Conservation (phyloP, 108 stramenopile genomes). For the Halocafeteria seosinensis region DNA sequence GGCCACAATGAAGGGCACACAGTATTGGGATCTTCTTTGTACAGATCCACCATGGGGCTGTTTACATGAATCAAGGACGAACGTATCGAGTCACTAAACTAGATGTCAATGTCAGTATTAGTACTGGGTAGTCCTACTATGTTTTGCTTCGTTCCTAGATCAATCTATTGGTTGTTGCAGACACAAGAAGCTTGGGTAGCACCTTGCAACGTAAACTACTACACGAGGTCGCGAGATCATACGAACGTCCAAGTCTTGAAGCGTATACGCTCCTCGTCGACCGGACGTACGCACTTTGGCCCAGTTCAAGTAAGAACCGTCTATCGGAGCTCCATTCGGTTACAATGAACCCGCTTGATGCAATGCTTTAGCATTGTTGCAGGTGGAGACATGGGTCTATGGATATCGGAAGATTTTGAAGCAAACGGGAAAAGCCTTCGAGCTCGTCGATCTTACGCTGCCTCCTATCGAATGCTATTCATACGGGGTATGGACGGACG, state of each 20-base stretch:
- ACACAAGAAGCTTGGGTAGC: conserved; percentile 14
- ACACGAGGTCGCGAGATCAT: conserved; percentile 26
- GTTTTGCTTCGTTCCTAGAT: no score
- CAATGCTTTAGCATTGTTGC: no score
- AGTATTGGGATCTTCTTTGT: no score
- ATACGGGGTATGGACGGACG: conserved; percentile 70
- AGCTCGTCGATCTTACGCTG: conserved; percentile 47
- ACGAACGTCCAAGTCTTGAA: conserved; percentile 30
- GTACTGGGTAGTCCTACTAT: no score
- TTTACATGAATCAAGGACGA: conserved; percentile 55
- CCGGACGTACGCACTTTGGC: background rate
- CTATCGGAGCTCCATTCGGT: no score
- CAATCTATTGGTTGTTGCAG: no score
- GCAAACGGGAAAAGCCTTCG: conserved; percentile 11
- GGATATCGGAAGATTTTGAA: conserved; percentile 24
- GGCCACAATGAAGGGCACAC: no score
- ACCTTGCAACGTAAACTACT: conserved; percentile 26
- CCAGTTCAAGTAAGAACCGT: conserved; percentile 10
- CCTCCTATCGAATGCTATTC: conserved; percentile 81
- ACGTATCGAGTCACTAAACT: conserved; percentile 53
- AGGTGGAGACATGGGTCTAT: conserved; percentile 3
- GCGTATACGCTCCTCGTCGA: background rate
- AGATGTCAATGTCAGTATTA: no score
- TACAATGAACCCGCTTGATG: no score
- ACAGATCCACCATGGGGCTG: conserved; percentile 62